A percentile compares a stretch with the other conserved stretches of the same genome.
Evolutionary conservation across 192 early-diverging fungal genomes (phyloP).

Genomic region (Phycomyces nitens): DNA sequence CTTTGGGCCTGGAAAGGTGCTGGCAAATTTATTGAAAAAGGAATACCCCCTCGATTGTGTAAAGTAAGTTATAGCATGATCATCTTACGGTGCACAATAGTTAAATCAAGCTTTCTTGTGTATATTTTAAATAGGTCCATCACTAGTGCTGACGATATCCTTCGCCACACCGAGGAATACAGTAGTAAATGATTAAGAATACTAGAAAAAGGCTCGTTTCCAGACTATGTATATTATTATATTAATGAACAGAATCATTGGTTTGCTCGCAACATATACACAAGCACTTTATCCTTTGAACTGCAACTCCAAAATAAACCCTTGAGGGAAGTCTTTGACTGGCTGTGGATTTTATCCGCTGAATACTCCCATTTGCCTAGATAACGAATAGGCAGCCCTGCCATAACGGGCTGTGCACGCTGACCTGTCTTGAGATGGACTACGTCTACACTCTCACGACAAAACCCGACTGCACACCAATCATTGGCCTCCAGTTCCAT

Average conservation of each 20-base stretch:
- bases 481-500: not conserved
- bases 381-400: constrained; percentile 20
- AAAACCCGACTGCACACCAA: constrained; percentile 33
- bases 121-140: constrained; percentile 25
- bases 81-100: constrained; percentile 10
- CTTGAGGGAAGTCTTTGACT: not conserved
- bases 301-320: constrained; percentile 27
- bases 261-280: constrained; percentile 24
- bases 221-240: too few relatives aligned
- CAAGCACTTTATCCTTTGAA: constrained; percentile 19
- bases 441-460: constrained; percentile 17
- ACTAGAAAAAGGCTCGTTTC: too few relatives aligned
- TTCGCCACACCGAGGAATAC: constrained; percentile 21
- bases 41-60: constrained; percentile 78
- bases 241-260: not conserved
- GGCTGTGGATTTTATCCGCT: not conserved
- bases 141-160: constrained; percentile 32
- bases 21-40: constrained; percentile 85
- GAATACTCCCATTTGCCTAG: constrained; percentile 22
- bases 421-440: constrained; percentile 21
- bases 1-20: constrained; percentile 81
- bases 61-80: constrained; percentile 42
- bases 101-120: not conserved
- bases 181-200: constrained; percentile 10
- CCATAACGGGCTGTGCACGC: constrained; percentile 19